Percentiles rank a stretch among this genome's conserved stretches.
Conservation (phyloP, 495 filamentous ascomycete genomes). For the Xylaria acuta region DNA sequence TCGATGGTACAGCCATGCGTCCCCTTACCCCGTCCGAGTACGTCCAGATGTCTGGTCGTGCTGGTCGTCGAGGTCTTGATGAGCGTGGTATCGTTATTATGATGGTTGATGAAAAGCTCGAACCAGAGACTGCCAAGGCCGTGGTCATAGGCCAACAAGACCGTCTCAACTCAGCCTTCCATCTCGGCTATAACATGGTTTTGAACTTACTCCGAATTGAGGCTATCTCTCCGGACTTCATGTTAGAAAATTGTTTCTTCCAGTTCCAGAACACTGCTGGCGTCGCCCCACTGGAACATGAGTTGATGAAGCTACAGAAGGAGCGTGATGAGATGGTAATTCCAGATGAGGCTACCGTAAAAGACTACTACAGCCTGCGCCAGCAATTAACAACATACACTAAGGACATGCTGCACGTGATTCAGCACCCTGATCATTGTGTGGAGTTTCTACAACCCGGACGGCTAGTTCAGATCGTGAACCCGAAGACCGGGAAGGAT, state of each 20-base stretch:
- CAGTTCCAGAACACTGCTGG: slow-evolving; percentile 95
- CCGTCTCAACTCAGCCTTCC: slow-evolving; percentile 94
- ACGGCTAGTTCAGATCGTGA: slow-evolving; percentile 81
- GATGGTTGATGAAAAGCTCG: slow-evolving; percentile 98
- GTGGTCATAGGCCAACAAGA: slow-evolving; percentile 97
- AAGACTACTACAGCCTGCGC: slow-evolving; percentile 88
- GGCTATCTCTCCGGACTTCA: slow-evolving; percentile 94
- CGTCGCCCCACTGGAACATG: slow-evolving; percentile 79
- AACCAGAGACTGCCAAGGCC: slow-evolving; percentile 88
- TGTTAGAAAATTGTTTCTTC: slow-evolving; percentile 95
- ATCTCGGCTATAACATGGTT: slow-evolving; percentile 99
- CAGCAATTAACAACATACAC: slow-evolving; percentile 81
- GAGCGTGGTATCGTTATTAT: slow-evolving; percentile 99
- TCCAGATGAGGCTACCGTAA: slow-evolving; percentile 81
- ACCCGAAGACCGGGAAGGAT: slow-evolving; percentile 68
- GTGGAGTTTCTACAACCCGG: slow-evolving; percentile 81
- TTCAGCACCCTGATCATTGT: slow-evolving; percentile 86
- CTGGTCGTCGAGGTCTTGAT: slow-evolving; percentile 94
- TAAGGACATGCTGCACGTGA: slow-evolving; percentile 84
- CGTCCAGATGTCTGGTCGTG: slow-evolving; percentile 97
- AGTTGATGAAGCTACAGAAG: slow-evolving; percentile 74
- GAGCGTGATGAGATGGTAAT: slow-evolving; percentile 76
- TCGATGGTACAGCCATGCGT: slow-evolving; percentile 79
- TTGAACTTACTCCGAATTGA: slow-evolving; percentile 95
- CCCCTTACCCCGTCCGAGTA: slow-evolving; percentile 96